A percentile compares a stretch with the other conserved stretches of the same genome.
These are phyloP conservation scores for Platanthera zijinensis DNA, from an alignment of 106 monocot species.

Conservation along the genomic window DNA sequence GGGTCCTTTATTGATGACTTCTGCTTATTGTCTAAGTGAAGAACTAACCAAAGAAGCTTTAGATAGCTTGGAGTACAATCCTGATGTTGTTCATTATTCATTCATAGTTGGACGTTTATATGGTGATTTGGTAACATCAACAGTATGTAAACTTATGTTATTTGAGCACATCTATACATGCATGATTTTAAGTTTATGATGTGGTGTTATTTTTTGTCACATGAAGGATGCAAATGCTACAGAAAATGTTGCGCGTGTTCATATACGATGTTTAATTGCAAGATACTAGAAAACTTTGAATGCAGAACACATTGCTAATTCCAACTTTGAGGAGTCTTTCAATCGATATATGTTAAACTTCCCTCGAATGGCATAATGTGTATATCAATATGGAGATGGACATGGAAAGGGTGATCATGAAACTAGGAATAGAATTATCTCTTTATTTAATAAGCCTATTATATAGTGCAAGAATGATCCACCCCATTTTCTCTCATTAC, in stretches of 20 bases:
- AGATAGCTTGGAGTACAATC: neutral
- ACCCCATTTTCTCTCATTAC: too few species aligned
- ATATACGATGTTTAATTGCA: slow-evolving; percentile 2
- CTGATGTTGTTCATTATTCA: neutral
- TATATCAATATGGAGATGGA: slow-evolving; percentile 23
- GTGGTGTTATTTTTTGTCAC: neutral
- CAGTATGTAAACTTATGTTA: neutral
- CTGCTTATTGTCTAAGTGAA: neutral
- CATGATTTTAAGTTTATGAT: too few species aligned
- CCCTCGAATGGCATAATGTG: slow-evolving; percentile 3
- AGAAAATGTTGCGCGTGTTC: slow-evolving; percentile 11
- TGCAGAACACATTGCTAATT: neutral
- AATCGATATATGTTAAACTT: neutral
- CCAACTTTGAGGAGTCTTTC: neutral
- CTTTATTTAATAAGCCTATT: neutral
- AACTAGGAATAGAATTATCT: slow-evolving; percentile 9
- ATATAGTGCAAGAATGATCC: too few species aligned
- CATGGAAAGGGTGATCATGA: slow-evolving; percentile 5
- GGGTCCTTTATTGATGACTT: neutral
- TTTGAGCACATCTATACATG: neutral
- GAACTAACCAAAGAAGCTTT: slow-evolving; percentile 2
- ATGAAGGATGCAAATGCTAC: slow-evolving; percentile 16
- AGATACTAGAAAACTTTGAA: slow-evolving; percentile 15
- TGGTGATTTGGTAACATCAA: slow-evolving; percentile 17
- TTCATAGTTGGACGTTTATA: neutral